Conservation (phyloP, 768 basidiomycete genomes). For the Chalciporus sphaerocephalus region DNA sequence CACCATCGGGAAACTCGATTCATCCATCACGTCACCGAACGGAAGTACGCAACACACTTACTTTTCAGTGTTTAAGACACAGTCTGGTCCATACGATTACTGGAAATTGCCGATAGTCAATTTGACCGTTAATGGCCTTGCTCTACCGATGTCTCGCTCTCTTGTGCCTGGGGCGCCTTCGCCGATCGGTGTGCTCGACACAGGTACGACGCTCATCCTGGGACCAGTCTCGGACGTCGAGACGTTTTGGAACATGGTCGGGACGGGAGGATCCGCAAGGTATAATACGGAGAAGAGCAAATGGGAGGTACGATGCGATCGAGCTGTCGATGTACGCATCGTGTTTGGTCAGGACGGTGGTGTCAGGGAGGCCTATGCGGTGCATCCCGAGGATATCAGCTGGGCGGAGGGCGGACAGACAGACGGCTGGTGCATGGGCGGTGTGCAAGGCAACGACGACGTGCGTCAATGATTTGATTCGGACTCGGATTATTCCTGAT, state of each 20-base stretch:
- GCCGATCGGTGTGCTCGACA: constrained; percentile 58
- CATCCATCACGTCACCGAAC: constrained; percentile 22
- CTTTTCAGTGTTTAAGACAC: constrained; percentile 38
- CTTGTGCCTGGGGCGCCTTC: constrained; percentile 38
- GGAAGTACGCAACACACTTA: constrained; percentile 32
- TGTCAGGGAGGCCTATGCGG: constrained; percentile 34
- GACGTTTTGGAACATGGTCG: constrained; percentile 48
- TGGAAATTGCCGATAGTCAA: constrained; percentile 52
- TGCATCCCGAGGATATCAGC: constrained; percentile 51
- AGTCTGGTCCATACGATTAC: constrained; percentile 42
- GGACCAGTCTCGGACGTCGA: constrained; percentile 51
- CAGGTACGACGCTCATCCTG: constrained; percentile 55
- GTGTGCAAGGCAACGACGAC: constrained; percentile 50
- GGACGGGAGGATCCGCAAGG: constrained; percentile 35
- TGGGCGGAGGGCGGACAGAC: constrained; percentile 41
- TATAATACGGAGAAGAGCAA: constrained; percentile 33
- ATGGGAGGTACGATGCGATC: constrained; percentile 52
- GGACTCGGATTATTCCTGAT: not conserved
- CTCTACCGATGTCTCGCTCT: constrained; percentile 42
- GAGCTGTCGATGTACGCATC: constrained; percentile 44
- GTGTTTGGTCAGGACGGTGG: constrained; percentile 39
- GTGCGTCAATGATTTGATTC: constrained; percentile 27
- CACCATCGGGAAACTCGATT: constrained; percentile 49
- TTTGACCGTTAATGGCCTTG: constrained; percentile 41
- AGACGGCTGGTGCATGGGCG: constrained; percentile 53